Evolutionary conservation across 495 filamentous ascomycete species (phyloP).

Genomic region (Aspergillus carlsbadensis): DNA sequence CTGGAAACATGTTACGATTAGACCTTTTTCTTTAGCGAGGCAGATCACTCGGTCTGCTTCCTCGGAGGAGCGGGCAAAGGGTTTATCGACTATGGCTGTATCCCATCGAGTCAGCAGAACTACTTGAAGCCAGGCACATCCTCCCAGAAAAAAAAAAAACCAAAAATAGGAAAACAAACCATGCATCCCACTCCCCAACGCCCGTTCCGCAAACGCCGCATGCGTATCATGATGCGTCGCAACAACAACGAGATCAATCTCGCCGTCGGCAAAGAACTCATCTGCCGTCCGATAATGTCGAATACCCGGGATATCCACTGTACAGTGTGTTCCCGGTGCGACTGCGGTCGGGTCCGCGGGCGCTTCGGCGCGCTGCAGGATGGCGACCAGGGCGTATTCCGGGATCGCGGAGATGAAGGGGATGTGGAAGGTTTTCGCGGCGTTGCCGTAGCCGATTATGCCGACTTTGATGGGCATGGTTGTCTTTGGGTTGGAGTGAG

Average conservation of each 20-base stretch:
- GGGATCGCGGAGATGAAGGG: background rate
- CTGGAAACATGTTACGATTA: slow-evolving; percentile 1
- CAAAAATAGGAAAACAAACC: background rate
- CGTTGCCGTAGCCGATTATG: background rate
- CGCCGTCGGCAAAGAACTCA: background rate
- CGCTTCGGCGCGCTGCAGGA: background rate
- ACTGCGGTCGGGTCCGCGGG: background rate
- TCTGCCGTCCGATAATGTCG: background rate
- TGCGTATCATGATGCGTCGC: background rate
- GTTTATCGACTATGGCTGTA: slow-evolving; percentile 5
- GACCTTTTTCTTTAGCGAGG: background rate
- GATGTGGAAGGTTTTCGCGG: slow-evolving; percentile 2
- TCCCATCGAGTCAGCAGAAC: no score
- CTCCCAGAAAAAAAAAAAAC: no score
- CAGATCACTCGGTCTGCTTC: slow-evolving; percentile 2
- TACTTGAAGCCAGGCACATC: no score
- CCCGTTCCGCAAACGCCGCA: background rate
- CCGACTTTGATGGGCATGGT: slow-evolving; percentile 1
- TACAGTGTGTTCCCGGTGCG: background rate
- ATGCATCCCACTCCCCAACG: slow-evolving; percentile 1
- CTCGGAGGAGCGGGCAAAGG: background rate
- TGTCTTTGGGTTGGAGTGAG: no score
- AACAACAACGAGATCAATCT: background rate
- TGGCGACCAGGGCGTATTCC: background rate
- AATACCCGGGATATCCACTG: background rate